A percentile compares a stretch with the other conserved stretches of the same genome.
These are phyloP conservation scores for Isabelozyma rhagii DNA, from an alignment of 805 yeast genomes.

Conservation along the genomic window DNA sequence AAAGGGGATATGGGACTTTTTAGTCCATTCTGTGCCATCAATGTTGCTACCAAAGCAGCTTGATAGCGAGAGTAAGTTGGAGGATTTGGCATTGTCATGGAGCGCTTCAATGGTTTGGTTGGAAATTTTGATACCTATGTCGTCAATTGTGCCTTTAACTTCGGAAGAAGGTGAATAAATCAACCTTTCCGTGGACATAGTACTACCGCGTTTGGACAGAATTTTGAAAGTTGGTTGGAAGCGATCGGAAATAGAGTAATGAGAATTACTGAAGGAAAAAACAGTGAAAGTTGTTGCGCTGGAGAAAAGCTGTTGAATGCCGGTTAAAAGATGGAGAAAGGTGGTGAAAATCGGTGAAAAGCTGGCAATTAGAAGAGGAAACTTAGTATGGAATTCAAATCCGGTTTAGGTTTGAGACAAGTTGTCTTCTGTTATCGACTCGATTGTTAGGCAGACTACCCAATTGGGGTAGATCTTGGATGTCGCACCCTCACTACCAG, in stretches of 20 bases:
- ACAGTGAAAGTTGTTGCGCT: neutral
- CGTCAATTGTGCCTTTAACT: slow-evolving; percentile 6
- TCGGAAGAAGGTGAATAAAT: slow-evolving; percentile 6
- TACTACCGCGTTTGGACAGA: neutral
- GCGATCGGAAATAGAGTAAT: neutral
- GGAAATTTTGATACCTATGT: slow-evolving; percentile 7
- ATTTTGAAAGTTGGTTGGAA: neutral
- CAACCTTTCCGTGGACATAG: slow-evolving; percentile 12
- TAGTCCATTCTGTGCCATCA: neutral
- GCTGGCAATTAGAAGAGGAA: no score
- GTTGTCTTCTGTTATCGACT: no score
- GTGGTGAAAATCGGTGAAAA: no score
- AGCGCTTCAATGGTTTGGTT: slow-evolving; percentile 9
- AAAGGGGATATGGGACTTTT: slow-evolving; percentile 14
- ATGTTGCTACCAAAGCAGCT: neutral
- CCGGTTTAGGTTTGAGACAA: no score
- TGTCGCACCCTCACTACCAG: no score
- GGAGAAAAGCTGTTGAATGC: no score
- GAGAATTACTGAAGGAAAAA: neutral
- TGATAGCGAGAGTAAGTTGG: neutral
- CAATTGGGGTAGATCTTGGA: no score
- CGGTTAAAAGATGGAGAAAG: no score
- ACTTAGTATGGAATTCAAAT: no score
- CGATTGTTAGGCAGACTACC: no score
- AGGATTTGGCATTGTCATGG: neutral